phyloP scores from a whole-genome alignment of 116 monocot genomes.

The Trichopus zeylanicus region DNA sequence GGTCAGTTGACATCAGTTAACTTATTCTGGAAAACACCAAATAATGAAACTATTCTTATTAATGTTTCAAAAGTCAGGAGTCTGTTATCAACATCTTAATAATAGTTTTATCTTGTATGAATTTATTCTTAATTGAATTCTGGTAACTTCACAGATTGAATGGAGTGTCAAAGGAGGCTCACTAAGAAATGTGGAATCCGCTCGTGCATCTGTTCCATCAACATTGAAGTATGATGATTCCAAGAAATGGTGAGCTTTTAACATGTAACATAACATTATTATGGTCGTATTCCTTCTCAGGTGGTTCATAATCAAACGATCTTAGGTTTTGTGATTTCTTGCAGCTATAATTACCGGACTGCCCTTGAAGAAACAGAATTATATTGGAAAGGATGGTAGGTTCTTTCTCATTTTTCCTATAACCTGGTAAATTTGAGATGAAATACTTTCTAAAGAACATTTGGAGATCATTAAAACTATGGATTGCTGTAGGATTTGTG shows the following conservation, averaged over 20 bases:
- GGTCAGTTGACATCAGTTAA: too few relatives aligned
- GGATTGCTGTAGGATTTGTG: not conserved
- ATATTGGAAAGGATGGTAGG: constrained; percentile 96
- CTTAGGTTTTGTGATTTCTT: constrained; percentile 10
- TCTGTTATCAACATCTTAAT: too few relatives aligned
- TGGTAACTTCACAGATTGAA: constrained; percentile 47
- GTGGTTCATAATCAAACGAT: not conserved
- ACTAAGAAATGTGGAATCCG: constrained; percentile 89
- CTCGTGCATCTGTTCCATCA: constrained; percentile 89
- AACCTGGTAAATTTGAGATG: not conserved
- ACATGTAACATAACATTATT: not conserved
- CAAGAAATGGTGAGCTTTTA: constrained; percentile 70
- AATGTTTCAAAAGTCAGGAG: too few relatives aligned
- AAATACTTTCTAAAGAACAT: too few relatives aligned
- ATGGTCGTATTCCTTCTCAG: not conserved
- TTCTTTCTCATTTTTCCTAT: not conserved
- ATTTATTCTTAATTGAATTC: not conserved
- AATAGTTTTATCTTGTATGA: too few relatives aligned
- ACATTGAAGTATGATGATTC: constrained; percentile 78
- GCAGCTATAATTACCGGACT: constrained; percentile 78
- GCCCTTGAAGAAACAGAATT: constrained; percentile 85
- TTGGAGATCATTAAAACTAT: too few relatives aligned
- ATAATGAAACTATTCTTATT: too few relatives aligned
- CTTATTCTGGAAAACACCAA: too few relatives aligned
- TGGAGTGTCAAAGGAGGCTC: constrained; percentile 95